Evolutionary conservation across 306 rosid genomes (phyloP), one percentile per base, ranked within the genome.

Genomic region (Sicyos edulis): DNA sequence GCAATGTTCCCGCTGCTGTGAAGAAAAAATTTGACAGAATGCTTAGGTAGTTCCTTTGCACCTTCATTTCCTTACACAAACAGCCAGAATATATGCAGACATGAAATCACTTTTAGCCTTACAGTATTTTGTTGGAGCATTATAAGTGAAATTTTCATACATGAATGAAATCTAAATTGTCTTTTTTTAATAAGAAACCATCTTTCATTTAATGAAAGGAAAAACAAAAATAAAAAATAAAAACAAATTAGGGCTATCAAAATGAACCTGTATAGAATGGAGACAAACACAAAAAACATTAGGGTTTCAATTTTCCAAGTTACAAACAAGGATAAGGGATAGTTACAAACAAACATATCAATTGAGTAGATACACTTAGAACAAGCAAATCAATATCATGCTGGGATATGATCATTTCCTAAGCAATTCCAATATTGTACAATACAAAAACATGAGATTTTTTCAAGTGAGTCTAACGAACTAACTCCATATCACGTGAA

Each of bases 1-100:
- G 96, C 97, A 77, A 93, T 60, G 34, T 75, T 80, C 54, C 98
- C 98, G 37, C 78, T 80, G 75, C 90, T 82, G 71, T 93, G 97
- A 77, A 88, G 95, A 75, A 88, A 83, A 62, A 88, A 80, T 71
- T 88, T 90, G 78, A 93, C 90, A 5, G 85, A 54, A 63, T 81
- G 24, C 86, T 85, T 93, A 4, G 82, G 83, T 50, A 54, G 81
- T 66, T 78, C 88, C 77, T 76, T 86, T 0, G 81, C 42, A 12
- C 73, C 78, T 54, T 78, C 81, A 70, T 81, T 87, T 84, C 85
- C 78, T 69, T 24, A 70, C 74, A 82, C 26, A 75, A 71, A 76
- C 34, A 63, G 19, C 34, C 76, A 59, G 16, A 12, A 45, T 19
- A 66, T 66, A 40, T 44, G 17, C 54, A 66, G 71, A 20, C 10